A percentile compares a stretch with the other conserved stretches of the same genome.
Conservation (phyloP, 2,329 filamentous ascomycete genomes). For the Parastagonospora avenae region DNA sequence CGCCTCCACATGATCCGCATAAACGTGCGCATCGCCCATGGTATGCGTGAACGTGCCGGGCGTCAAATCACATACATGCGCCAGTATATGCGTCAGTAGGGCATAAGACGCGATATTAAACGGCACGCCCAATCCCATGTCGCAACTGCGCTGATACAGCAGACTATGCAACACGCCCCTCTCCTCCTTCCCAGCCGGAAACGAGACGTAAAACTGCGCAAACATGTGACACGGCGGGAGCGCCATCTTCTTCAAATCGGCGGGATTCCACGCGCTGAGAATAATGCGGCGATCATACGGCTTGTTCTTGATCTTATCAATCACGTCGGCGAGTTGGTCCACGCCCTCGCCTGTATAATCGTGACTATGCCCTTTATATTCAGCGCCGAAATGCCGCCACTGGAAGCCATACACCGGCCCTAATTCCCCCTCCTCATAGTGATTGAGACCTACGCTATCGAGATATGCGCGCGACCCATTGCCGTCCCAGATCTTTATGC, state of each 20-base stretch:
- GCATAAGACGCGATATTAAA: conserved; percentile 98
- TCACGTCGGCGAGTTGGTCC: conserved; percentile 90
- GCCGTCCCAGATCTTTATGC: conserved; percentile 98
- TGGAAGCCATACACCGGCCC: conserved; percentile 98
- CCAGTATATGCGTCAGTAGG: conserved; percentile 92
- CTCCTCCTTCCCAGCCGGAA: conserved; percentile 53
- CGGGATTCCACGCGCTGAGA: conserved; percentile 91
- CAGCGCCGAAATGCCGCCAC: conserved; percentile 96
- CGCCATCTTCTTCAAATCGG: conserved; percentile 84
- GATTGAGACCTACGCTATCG: conserved; percentile 78
- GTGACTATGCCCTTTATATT: conserved; percentile 69
- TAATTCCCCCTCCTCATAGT: conserved; percentile 86
- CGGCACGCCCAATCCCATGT: conserved; percentile 95
- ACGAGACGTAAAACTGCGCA: conserved; percentile 92
- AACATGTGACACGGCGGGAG: conserved; percentile 97
- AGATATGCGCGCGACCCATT: conserved; percentile 92
- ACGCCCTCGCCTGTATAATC: conserved; percentile 90
- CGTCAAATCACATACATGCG: conserved; percentile 80
- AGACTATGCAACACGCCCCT: conserved; percentile 79
- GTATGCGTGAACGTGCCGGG: conserved; percentile 90
- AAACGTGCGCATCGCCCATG: conserved; percentile 98
- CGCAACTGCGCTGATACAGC: conserved; percentile 91
- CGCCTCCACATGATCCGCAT: conserved; percentile 89
- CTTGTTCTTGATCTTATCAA: conserved; percentile 79
- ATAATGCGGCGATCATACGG: conserved; percentile 92